These are phyloP conservation scores for Fusarium euwallaceae DNA, from an alignment of 2,329 filamentous ascomycete genomes.

Conservation along the genomic window DNA sequence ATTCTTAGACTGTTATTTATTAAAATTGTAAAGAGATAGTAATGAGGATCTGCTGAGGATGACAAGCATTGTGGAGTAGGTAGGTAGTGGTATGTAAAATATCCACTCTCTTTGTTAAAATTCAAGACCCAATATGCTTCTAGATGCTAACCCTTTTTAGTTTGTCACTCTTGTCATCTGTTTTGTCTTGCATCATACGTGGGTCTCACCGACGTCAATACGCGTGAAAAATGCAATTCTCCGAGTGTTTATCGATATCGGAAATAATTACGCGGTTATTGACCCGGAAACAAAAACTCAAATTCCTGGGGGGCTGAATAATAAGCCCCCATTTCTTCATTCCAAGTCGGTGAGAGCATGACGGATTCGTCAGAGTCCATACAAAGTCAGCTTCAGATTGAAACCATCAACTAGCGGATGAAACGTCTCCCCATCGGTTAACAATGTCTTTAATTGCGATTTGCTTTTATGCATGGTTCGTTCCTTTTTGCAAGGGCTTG, in stretches of 20 bases:
- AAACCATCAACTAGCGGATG: background rate
- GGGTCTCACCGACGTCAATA: background rate
- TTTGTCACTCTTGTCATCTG: background rate
- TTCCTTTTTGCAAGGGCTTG: background rate
- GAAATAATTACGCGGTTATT: background rate
- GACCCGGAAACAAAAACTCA: background rate
- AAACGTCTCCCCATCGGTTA: slow-evolving; percentile 1
- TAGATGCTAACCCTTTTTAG: too few relatives aligned
- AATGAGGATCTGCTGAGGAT: background rate
- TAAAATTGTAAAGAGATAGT: background rate
- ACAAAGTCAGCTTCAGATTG: background rate
- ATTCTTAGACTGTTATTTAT: background rate
- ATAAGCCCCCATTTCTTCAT: background rate
- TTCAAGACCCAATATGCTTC: too few relatives aligned
- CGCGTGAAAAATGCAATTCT: too few relatives aligned
- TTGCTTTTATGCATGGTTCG: slow-evolving; percentile 5
- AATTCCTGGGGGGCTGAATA: background rate
- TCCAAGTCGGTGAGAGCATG: slow-evolving; percentile 1
- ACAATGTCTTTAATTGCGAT: slow-evolving; percentile 6
- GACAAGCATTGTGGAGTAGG: background rate
- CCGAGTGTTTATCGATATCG: background rate
- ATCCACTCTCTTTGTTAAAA: background rate
- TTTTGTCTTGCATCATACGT: background rate
- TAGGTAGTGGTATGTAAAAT: background rate
- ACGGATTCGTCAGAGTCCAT: background rate